Conservation (phyloP, 2,329 filamentous ascomycete species). For the Graphilbum ipis-grandicollis region DNA sequence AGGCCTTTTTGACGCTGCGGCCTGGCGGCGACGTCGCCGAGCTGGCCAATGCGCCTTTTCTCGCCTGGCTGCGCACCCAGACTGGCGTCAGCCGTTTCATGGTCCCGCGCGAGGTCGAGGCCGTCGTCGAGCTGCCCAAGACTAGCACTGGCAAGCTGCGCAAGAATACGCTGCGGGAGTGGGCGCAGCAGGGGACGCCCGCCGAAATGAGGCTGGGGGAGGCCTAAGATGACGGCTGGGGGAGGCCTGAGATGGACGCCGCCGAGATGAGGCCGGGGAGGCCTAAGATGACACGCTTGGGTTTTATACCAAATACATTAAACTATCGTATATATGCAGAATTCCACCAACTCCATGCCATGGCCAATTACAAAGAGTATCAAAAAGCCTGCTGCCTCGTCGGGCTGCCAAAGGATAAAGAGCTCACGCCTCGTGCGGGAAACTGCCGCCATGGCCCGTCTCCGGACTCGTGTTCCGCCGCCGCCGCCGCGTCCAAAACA, state of each 20-base stretch:
- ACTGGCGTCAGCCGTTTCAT: constrained; percentile 81
- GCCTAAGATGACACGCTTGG: too few relatives aligned
- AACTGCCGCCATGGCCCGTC: too few relatives aligned
- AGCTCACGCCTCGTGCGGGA: too few relatives aligned
- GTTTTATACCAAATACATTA: too few relatives aligned
- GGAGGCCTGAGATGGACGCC: too few relatives aligned
- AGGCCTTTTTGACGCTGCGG: constrained; percentile 78
- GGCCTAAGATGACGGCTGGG: too few relatives aligned
- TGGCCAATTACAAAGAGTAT: too few relatives aligned
- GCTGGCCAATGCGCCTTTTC: constrained; percentile 50
- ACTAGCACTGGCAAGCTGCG: constrained; percentile 92
- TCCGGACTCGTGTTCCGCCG: constrained; percentile 5
- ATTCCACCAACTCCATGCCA: too few relatives aligned
- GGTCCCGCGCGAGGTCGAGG: constrained; percentile 55
- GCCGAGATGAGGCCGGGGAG: too few relatives aligned
- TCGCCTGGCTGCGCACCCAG: constrained; percentile 70
- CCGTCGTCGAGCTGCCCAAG: constrained; percentile 82
- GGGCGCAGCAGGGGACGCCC: constrained; percentile 32
- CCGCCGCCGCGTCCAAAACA: constrained; percentile 17
- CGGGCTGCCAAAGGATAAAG: too few relatives aligned
- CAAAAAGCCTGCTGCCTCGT: too few relatives aligned
- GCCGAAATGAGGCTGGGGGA: background rate
- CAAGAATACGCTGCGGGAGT: constrained; percentile 83
- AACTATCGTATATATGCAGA: too few relatives aligned
- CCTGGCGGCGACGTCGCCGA: constrained; percentile 11